Evolutionary conservation across 352 stramenopile species (phyloP).

Genomic region (Phytophthora capsici): DNA sequence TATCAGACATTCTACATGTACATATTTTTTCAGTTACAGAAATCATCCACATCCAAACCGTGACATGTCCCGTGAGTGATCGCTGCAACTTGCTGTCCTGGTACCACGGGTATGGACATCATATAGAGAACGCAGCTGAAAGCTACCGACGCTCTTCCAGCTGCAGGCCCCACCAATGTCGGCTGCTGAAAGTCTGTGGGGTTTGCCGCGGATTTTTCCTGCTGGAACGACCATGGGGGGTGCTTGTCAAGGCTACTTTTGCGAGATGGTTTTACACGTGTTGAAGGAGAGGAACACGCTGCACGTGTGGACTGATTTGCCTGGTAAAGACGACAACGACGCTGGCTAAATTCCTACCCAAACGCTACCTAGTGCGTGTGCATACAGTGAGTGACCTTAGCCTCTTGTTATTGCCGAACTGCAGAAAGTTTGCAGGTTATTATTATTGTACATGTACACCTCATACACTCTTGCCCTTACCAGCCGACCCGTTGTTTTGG

Average conservation of each 20-base stretch:
- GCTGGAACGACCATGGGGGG: background rate
- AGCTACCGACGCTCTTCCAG: background rate
- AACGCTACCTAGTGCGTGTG: too few relatives aligned
- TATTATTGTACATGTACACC: too few relatives aligned
- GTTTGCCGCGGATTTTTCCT: background rate
- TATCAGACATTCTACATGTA: too few relatives aligned
- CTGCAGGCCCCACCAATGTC: slow-evolving; percentile 5
- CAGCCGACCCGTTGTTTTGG: too few relatives aligned
- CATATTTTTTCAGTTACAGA: too few relatives aligned
- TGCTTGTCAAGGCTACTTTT: slow-evolving; percentile 1
- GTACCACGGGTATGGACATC: too few relatives aligned
- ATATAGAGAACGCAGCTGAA: background rate
- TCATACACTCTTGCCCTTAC: too few relatives aligned
- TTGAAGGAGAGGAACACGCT: slow-evolving; percentile 21
- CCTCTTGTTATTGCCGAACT: too few relatives aligned
- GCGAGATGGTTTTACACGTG: slow-evolving; percentile 7
- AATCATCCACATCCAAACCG: background rate
- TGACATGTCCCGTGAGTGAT: slow-evolving; percentile 5
- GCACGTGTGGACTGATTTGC: slow-evolving; percentile 7
- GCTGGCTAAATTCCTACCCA: slow-evolving; percentile 5
- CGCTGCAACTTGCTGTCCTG: background rate
- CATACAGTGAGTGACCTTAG: too few relatives aligned
- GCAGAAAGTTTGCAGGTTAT: too few relatives aligned
- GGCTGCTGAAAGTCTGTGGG: slow-evolving; percentile 16
- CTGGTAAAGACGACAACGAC: slow-evolving; percentile 10